Base-by-base conservation (phyloP, 2,329 filamentous ascomycete genomes). In the Cercospora beticola region DNA sequence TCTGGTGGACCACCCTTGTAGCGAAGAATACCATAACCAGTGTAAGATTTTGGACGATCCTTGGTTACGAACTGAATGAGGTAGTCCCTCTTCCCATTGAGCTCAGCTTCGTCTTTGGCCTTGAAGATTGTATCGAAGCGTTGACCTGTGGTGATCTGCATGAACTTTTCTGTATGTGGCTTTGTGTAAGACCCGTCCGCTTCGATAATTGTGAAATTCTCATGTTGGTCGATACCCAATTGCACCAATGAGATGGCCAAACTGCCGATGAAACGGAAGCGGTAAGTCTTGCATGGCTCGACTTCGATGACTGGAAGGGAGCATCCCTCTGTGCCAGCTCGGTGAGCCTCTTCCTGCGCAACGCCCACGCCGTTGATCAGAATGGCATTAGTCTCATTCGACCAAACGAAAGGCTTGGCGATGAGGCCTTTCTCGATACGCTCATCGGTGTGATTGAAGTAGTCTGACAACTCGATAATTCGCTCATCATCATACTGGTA, bases 401-500 rank as follows among this genome's bases (percentile, higher is more conserved):
- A 82, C 86, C 86, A 91, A 7, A 76, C 74, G 68, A 89, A 86
- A 0, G 86, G 85, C 2, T 76, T 78, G 1, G 79, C 80, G 0
- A 77, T 72, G 1, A 91, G 79, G 0, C 85, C 86, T 0, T 79
- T 68, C 65, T 85, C 83, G 30, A 91, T 84, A 0, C 77, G 75
- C 0, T 67, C 67, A 69, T 91, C 87, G 0, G 83, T 82, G 62
- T 84, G 83, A 40, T 81, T 81, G 76, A 86, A 91, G 71, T 86
- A 84, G 70, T 91, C 89, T 4, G 83, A 81, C 2, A 90, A 77
- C 10, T 83, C 76, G 2, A 91, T 67, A 2, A 86, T 82, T 0
- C 85, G 81, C 28, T 91, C 89, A 2, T 86, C 88, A 65, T 91
- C 87, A 71, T 89, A 91, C 0, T 83, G 49, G 70, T 89, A 90